Evolutionary conservation across 768 basidiomycete genomes (phyloP), one percentile per base, ranked within the genome.

Genomic region (Roridomyces roridus): DNA sequence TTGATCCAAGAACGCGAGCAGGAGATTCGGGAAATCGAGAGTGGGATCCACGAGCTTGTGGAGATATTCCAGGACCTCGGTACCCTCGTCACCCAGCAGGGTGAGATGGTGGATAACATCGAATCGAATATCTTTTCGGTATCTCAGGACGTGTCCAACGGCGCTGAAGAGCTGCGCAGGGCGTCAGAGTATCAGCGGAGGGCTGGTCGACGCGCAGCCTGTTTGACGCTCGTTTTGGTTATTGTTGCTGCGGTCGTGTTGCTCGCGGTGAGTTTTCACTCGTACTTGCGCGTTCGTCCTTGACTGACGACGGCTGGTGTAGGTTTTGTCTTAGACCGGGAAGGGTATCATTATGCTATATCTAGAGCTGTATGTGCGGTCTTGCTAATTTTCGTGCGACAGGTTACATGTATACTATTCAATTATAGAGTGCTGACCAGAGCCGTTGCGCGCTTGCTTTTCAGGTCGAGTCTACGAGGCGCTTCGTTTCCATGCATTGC

Each of bases 61-160:
- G 94, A 98, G 72, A 98, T 99, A 68, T 98, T 99, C 80, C 86
- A 92, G 45, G 96, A 98, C 72, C 76, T 99, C 36, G 96, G 96
- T 39, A 96, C 94, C 12, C 79, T 99, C 47, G 95, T 99, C 2
- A 85, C 87, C 55, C 93, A 98, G 69, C 97, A 99, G 70, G 96
- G 96, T 17, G 85, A 86, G 45, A 93, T 98, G 91, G 6, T 65
- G 98, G 97, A 98, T 69, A 96, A 96, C 66, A 96, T 99, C 67
- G 94, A 97, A 70, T 85, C 87, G 41, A 98, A 98, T 67, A 87
- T 99, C 34, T 89, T 87, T n/a, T 92, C 90, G 0, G 90, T 98
- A 46, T 86, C 89, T 0, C 82, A 82, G 26, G 91, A 98, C 68
- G 95, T 94, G 3, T 78, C 84, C 1, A 86, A 85, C 29, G 96